These are phyloP conservation scores for Borealophlyctis nickersoniae DNA, from an alignment of 192 early-diverging fungal species.

Conservation along the genomic window DNA sequence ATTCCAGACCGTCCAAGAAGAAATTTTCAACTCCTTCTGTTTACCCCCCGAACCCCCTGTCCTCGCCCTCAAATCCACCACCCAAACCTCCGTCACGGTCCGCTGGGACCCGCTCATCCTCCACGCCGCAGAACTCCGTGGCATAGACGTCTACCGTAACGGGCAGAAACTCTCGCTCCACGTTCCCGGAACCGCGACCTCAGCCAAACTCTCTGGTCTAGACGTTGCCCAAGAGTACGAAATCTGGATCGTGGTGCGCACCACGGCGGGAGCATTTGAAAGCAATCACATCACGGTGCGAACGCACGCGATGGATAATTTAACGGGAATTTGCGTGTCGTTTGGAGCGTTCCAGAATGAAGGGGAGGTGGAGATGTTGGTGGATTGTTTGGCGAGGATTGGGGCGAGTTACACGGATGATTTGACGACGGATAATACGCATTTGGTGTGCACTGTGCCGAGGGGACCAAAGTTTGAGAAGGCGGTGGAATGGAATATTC, in stretches of 20 bases:
- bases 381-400: slow-evolving; percentile 71
- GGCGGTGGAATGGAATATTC: slow-evolving; percentile 87
- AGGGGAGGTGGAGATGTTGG: slow-evolving; percentile 70
- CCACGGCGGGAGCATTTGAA: slow-evolving; percentile 80
- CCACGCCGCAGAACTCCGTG: slow-evolving; percentile 75
- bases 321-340: slow-evolving; percentile 93
- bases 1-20: slow-evolving; percentile 83
- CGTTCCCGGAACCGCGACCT: slow-evolving; percentile 39
- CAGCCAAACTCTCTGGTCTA: slow-evolving; percentile 82
- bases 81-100: slow-evolving; percentile 79
- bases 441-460: slow-evolving; percentile 81
- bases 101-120: slow-evolving; percentile 90
- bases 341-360: slow-evolving; percentile 87
- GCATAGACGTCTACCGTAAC: slow-evolving; percentile 90
- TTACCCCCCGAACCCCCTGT: slow-evolving; percentile 75
- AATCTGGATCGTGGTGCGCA: slow-evolving; percentile 85
- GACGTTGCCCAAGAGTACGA: slow-evolving; percentile 89
- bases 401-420: slow-evolving; percentile 85
- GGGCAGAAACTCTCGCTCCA: slow-evolving; percentile 69
- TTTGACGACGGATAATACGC: slow-evolving; percentile 84
- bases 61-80: slow-evolving; percentile 65
- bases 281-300: slow-evolving; percentile 72
- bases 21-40: slow-evolving; percentile 76
- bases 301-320: slow-evolving; percentile 94
- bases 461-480: slow-evolving; percentile 84